These are phyloP conservation scores for Marchantia polymorpha DNA, from an alignment of 225 moss, liverwort and hornwort genomes.

Conservation along the genomic window DNA sequence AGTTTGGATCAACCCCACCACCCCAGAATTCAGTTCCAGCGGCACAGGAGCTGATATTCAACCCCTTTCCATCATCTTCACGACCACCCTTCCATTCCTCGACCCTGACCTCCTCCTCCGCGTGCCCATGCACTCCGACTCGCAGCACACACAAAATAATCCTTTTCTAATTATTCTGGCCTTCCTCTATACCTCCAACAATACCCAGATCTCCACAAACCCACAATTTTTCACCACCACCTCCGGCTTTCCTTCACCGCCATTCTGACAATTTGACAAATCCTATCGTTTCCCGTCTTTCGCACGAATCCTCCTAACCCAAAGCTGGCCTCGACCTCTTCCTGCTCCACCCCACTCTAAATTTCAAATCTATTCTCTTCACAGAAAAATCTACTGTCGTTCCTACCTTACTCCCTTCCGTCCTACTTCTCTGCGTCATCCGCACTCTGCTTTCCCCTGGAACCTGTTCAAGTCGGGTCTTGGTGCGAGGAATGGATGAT, in stretches of 20 bases:
- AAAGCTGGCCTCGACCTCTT: background rate
- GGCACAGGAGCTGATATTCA: background rate
- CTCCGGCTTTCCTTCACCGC: background rate
- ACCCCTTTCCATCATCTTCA: conserved; percentile 19
- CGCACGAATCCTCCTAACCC: background rate
- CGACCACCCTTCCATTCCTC: background rate
- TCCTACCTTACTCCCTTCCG: background rate
- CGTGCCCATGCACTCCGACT: conserved; percentile 9
- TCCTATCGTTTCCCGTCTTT: background rate
- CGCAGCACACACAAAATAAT: background rate
- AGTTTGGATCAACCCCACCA: conserved; percentile 6
- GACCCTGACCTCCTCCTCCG: background rate
- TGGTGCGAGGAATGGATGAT: background rate
- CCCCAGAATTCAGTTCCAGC: background rate
- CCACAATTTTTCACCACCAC: background rate
- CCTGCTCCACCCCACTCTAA: background rate
- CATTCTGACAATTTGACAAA: conserved; percentile 3
- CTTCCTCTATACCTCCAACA: background rate
- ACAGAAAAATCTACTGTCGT: background rate
- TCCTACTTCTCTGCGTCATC: background rate
- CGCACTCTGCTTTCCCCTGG: background rate
- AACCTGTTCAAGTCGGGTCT: background rate
- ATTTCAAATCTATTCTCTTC: background rate
- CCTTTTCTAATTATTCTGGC: background rate
- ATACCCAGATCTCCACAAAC: background rate